phyloP scores from a whole-genome alignment of 306 rosid genomes.

The cucumber (Cucumis sativus) region DNA sequence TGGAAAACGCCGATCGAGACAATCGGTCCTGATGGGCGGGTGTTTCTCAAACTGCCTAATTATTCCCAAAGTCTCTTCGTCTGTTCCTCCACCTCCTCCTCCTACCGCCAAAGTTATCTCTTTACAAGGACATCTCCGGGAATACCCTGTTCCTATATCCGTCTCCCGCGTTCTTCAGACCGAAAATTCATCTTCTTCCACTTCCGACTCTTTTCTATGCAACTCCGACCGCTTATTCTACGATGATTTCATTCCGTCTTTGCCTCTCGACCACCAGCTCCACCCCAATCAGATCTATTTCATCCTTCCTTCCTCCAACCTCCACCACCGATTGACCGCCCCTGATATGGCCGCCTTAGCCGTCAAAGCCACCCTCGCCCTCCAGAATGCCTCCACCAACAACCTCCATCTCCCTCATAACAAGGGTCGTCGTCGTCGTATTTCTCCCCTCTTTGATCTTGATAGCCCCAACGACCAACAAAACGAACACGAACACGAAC shows the following conservation, averaged over 20 bases:
- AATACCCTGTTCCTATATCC: conserved; percentile 21
- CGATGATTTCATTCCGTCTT: conserved; percentile 15
- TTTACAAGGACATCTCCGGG: conserved; percentile 12
- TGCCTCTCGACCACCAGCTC: conserved; percentile 13
- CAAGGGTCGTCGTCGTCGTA: conserved; percentile 12
- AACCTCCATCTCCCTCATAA: background rate
- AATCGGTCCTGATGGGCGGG: conserved; percentile 4
- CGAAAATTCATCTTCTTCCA: conserved; percentile 1
- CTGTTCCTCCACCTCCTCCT: background rate
- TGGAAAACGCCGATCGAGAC: too few species aligned
- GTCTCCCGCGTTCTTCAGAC: conserved; percentile 25
- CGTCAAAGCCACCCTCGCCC: conserved; percentile 35
- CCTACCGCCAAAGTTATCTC: conserved; percentile 23
- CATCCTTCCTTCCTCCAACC: conserved; percentile 20
- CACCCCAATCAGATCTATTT: conserved; percentile 30
- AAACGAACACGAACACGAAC: background rate
- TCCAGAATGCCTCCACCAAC: conserved; percentile 5
- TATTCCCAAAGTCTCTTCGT: background rate
- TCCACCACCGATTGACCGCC: conserved; percentile 15
- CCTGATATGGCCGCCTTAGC: conserved; percentile 44
- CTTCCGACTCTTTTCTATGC: conserved; percentile 15
- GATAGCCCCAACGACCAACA: background rate
- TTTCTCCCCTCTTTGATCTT: conserved; percentile 16
- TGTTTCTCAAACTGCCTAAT: conserved; percentile 13
- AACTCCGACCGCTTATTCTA: conserved; percentile 27